phyloP scores from a whole-genome alignment of 2,329 filamentous ascomycete genomes.

The Cladosporium sphaerospermum region DNA sequence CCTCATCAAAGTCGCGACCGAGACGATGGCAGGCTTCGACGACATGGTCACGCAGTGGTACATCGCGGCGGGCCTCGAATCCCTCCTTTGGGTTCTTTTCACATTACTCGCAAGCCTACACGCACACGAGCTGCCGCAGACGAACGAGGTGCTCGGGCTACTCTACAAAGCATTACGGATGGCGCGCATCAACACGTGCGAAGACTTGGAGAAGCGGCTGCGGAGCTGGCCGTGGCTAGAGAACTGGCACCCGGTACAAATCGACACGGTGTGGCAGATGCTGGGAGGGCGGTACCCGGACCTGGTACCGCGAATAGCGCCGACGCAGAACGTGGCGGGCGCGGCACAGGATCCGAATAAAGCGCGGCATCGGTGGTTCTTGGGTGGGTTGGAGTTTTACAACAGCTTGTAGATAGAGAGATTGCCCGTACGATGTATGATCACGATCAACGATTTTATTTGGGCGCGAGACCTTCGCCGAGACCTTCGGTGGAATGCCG shows the following conservation, averaged over 20 bases:
- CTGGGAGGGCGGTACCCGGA: slow-evolving; percentile 4
- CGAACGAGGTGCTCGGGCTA: background rate
- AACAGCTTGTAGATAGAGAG: slow-evolving; percentile 1
- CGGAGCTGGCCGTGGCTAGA: slow-evolving; percentile 4
- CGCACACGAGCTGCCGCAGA: slow-evolving; percentile 5
- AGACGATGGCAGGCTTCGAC: background rate
- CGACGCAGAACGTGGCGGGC: background rate
- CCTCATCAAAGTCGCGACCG: background rate
- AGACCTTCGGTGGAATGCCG: no score
- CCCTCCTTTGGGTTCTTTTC: slow-evolving; percentile 2
- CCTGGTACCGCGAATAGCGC: slow-evolving; percentile 1
- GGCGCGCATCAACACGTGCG: slow-evolving; percentile 5
- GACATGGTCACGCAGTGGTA: slow-evolving; percentile 11
- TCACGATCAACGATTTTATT: no score
- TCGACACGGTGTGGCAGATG: slow-evolving; percentile 5
- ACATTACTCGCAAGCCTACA: slow-evolving; percentile 1
- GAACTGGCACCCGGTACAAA: slow-evolving; percentile 6
- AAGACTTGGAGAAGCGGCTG: background rate
- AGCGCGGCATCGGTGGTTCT: slow-evolving; percentile 7
- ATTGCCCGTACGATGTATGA: no score
- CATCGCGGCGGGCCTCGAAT: slow-evolving; percentile 6
- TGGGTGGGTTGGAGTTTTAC: slow-evolving; percentile 7
- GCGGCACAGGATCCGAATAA: slow-evolving; percentile 1
- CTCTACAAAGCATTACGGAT: slow-evolving; percentile 6
- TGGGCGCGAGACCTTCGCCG: no score